A percentile compares a stretch with the other conserved stretches of the same genome.
Evolutionary conservation across 768 basidiomycete genomes (phyloP).

Genomic region (Coprinopsis marcescibilis): DNA sequence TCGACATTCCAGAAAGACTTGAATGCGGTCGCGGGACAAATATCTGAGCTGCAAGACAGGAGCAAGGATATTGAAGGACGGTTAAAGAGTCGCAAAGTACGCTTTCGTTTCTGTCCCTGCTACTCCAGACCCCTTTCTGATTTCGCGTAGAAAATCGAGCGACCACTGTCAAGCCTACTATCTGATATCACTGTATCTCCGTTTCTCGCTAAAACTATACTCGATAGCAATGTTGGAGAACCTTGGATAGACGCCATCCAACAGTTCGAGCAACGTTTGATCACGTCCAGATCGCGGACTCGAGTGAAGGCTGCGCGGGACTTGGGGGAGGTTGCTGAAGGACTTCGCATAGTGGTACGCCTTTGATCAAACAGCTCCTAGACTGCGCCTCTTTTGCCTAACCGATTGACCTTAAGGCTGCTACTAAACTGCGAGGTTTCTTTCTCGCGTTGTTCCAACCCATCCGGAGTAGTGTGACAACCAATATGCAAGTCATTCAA

Average conservation of each 20-base stretch:
- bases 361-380: neutral
- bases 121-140: neutral
- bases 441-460: constrained; percentile 82
- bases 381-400: neutral
- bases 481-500: constrained; percentile 92
- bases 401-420: constrained; percentile 47
- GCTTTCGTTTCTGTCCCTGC: neutral
- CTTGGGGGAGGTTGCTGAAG: constrained; percentile 78
- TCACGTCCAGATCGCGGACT: constrained; percentile 61
- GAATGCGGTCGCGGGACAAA: constrained; percentile 92
- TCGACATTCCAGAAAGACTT: constrained; percentile 95
- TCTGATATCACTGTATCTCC: constrained; percentile 82
- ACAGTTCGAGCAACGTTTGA: constrained; percentile 76
- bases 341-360: constrained; percentile 80
- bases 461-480: constrained; percentile 75
- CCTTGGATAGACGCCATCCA: constrained; percentile 79
- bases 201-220: constrained; percentile 61
- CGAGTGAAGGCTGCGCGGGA: constrained; percentile 86
- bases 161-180: constrained; percentile 76
- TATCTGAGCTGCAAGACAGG: constrained; percentile 86
- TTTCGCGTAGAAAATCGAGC: constrained; percentile 73
- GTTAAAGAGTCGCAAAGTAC: constrained; percentile 78
- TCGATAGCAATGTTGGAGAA: constrained; percentile 83
- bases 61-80: constrained; percentile 88
- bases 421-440: constrained; percentile 82